Percentiles rank a stretch among this genome's conserved stretches.
Conservation (phyloP, 169 alveolate genomes). For the Cryptosporidium parvum region DNA sequence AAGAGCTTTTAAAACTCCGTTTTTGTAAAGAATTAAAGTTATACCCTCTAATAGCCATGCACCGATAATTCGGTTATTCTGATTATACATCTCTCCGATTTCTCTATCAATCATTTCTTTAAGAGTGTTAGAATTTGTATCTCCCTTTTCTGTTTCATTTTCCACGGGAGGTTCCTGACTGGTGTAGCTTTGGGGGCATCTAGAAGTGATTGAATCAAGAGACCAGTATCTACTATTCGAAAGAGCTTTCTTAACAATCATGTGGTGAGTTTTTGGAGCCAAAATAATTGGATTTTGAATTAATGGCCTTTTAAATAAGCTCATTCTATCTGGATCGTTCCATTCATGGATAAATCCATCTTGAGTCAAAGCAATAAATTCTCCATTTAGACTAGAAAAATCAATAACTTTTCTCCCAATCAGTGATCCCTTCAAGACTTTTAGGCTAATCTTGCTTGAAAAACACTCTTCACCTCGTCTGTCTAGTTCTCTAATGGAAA, state of each 20-base stretch:
- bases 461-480: background rate
- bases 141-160: background rate
- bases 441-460: background rate
- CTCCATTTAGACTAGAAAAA: slow-evolving; percentile 65
- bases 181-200: background rate
- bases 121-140: background rate
- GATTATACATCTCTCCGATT: slow-evolving; percentile 41
- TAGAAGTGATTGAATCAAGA: background rate
- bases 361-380: slow-evolving; percentile 48
- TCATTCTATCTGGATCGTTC: slow-evolving; percentile 44
- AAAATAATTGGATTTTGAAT: slow-evolving; percentile 39
- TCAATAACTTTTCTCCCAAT: slow-evolving; percentile 45
- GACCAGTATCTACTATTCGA: background rate
- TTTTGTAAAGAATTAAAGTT: slow-evolving; percentile 36
- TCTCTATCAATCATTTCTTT: slow-evolving; percentile 21
- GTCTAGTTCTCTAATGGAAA: background rate
- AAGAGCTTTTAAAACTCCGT: slow-evolving; percentile 40
- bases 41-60: slow-evolving; percentile 68
- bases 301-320: slow-evolving; percentile 34
- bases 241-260: background rate
- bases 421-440: slow-evolving; percentile 34
- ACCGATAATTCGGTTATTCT: slow-evolving; percentile 23
- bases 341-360: slow-evolving; percentile 68
- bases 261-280: slow-evolving; percentile 30
- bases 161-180: background rate